Conservation (phyloP, 345 rosid genomes). For the Rubroshorea leprosula region DNA sequence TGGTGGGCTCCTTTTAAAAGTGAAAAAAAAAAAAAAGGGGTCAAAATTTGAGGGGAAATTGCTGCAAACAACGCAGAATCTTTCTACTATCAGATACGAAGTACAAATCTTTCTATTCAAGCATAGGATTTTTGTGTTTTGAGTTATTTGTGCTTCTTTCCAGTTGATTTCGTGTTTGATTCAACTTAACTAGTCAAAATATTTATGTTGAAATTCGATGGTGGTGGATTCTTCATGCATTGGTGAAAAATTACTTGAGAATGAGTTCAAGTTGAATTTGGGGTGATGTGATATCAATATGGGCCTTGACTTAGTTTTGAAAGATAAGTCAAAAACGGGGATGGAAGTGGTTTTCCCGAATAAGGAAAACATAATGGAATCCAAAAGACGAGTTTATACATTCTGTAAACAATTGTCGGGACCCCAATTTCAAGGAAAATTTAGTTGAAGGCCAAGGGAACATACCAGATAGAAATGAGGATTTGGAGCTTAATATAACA, state of each 20-base stretch:
- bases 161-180: too few species aligned
- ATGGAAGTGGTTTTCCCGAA: conserved; percentile 18
- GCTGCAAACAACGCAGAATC: too few species aligned
- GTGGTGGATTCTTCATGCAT: not conserved
- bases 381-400: conserved; percentile 20
- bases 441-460: conserved; percentile 14
- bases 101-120: too few species aligned
- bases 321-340: conserved; percentile 21
- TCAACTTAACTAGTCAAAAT: not conserved
- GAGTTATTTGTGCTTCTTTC: too few species aligned
- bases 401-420: conserved; percentile 16
- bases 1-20: too few species aligned
- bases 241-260: not conserved
- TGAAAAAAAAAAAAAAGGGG: too few species aligned
- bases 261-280: not conserved
- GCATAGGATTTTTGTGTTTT: too few species aligned
- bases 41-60: too few species aligned
- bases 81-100: too few species aligned
- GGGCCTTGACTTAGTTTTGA: conserved; percentile 37
- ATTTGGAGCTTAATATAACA: conserved; percentile 51
- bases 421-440: conserved; percentile 15
- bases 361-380: conserved; percentile 22
- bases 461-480: conserved; percentile 15
- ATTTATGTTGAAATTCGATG: too few species aligned
- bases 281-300: conserved; percentile 10